Base-by-base conservation (phyloP, 768 basidiomycete species). In the Boletus patriciae region DNA sequence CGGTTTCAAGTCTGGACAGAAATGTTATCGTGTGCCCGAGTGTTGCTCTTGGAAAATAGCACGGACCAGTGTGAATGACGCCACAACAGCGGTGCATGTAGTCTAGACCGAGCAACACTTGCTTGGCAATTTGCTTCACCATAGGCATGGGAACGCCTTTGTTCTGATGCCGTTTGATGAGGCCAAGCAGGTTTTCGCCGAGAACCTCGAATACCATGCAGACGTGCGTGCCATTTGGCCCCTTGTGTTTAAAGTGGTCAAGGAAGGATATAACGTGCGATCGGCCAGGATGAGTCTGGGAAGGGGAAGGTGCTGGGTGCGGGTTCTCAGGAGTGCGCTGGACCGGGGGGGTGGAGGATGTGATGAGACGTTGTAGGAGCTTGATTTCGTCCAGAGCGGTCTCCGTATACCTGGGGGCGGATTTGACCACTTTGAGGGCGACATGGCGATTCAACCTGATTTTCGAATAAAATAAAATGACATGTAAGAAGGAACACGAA, bases 171-270 rank as follows among this genome's bases (percentile, higher is more conserved):
- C 96, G 85, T 75, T 97, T 98, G 82, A 98, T 97, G 65, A 99
- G 83, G 6, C 90, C 94, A 3, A 98, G 83, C 3, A 99, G 79
- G 70, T 96, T 98, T 76, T 99, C 96, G 58, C 96, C 97, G 10
- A 99, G 83, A 25, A 98, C 97, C 73, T 99, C 97, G 67, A 98
- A 98, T 15, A 97, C 94, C 97, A 99, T 98, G 81, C 97, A 98
- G 63, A 99, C 91, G 74, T 99, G 97, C 16, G 84, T 88, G 37
- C 97, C 97, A 71, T 99, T 97, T 11, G 94, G 94, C 2, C 97
- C 97, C 59, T 90, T 90, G 75, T 98, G 97, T 27, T 88, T 83
- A 73, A 99, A 99, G 71, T 98, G 94, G 77, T 99, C 96, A 46
- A 98, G 88, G 72, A 98, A 93, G 15, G 90, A 92, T 72, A 99